Base-by-base conservation (phyloP, 768 basidiomycete genomes). In the Suillus discolor region DNA sequence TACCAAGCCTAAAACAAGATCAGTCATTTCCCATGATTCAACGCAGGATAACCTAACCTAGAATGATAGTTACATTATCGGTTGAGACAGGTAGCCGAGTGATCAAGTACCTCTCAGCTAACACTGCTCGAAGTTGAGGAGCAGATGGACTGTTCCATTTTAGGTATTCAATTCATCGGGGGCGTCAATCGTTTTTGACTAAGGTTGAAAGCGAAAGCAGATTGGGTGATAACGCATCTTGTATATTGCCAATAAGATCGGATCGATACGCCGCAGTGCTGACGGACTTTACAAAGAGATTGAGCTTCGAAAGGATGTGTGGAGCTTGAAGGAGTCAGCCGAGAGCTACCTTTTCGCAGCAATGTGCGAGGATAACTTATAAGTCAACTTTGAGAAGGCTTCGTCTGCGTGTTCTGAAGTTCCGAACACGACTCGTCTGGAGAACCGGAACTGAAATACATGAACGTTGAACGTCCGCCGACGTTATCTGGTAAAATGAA, bases 401-500 rank as follows among this genome's bases (percentile, higher is more conserved):
- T 49, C 6, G 47, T 23, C 23, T 23, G n/a, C 47, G 47, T 49
- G 47, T 49, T 49, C 47, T 49, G 23, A 49, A 49, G 49, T 51
- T 51, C 49, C 49, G 49, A 51, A 51, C 49, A 51, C 49, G 49
- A 47, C 47, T 49, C 47, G 13, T 23, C 23, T 49, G 47, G 13
- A 51, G 25, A 28, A 51, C 25, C 51, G 51, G 54, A 55, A 55
- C 54, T 55, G 54, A 55, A 54, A 36, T 55, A 13, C 54, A 55
- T 55, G 54, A 55, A 55, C 31, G 53, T 54, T 54, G 28, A 54
- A 54, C 53, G 53, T 54, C 53, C 53, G 53, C 53, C 53, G 54
- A 55, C 34, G 34, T 55, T 55, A 55, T 55, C 54, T 55, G 31
- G 54, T 55, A 55, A 55, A 55, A 55, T 55, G 34, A 55, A 55